Percentiles rank a stretch among this genome's conserved stretches.
Evolutionary conservation across 2,329 filamentous ascomycete genomes (phyloP).

Genomic region (Exserohilum turcica): DNA sequence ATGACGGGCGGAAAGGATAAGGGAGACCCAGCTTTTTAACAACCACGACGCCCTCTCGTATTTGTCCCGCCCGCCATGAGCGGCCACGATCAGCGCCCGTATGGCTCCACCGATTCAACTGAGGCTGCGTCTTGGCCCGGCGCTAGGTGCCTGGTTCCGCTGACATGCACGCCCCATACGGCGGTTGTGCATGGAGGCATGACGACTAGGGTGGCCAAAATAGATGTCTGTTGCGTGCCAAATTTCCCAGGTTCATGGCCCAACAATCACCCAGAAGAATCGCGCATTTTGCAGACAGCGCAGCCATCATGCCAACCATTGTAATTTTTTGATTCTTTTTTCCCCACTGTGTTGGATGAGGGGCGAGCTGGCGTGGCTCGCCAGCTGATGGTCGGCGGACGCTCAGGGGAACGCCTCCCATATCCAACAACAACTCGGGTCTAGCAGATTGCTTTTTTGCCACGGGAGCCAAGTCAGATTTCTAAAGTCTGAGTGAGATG

Average conservation of each 20-base stretch:
- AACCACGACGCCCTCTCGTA: slow-evolving; percentile 18
- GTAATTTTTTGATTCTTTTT: too few relatives aligned
- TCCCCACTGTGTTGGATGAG: background rate
- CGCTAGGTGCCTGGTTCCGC: slow-evolving; percentile 17
- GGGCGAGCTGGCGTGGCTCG: background rate
- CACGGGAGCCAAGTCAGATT: background rate
- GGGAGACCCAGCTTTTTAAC: slow-evolving; percentile 12
- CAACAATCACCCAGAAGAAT: slow-evolving; percentile 11
- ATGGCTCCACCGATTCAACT: slow-evolving; percentile 12
- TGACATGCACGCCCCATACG: slow-evolving; percentile 10
- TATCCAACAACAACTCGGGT: background rate
- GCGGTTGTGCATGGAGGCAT: slow-evolving; percentile 19
- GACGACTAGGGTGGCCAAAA: background rate
- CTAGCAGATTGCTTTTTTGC: background rate
- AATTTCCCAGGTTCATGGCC: slow-evolving; percentile 5
- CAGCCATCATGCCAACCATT: background rate
- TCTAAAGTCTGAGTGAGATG: background rate
- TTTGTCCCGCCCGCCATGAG: slow-evolving; percentile 17
- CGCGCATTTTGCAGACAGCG: background rate
- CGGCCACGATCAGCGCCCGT: slow-evolving; percentile 12
- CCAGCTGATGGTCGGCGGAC: background rate
- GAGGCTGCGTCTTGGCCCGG: slow-evolving; percentile 17
- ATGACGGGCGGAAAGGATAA: background rate
- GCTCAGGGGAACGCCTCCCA: background rate
- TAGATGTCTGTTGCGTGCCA: background rate